Evolutionary conservation across 306 rosid species (phyloP).

Genomic region (Castanopsis chinensis): DNA sequence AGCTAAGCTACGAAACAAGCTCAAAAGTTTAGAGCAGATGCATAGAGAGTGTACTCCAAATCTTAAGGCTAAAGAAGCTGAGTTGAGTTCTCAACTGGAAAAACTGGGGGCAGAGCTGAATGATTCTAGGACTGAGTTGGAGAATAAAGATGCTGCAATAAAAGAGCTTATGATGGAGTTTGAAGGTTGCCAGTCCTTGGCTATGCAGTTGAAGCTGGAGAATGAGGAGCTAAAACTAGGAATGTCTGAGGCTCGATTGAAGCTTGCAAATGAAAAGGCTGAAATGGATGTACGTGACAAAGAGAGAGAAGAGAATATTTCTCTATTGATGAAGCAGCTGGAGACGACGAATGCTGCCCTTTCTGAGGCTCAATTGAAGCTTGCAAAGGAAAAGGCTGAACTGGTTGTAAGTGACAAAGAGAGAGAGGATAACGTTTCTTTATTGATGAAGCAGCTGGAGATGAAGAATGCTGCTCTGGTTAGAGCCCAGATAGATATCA

Average conservation of each 20-base stretch:
- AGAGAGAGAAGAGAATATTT: slow-evolving; percentile 39
- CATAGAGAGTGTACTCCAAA: slow-evolving; percentile 48
- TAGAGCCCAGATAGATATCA: slow-evolving; percentile 26
- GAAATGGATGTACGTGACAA: slow-evolving; percentile 38
- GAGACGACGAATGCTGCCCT: slow-evolving; percentile 42
- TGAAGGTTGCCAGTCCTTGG: slow-evolving; percentile 43
- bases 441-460: slow-evolving; percentile 62
- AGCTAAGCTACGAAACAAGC: slow-evolving; percentile 58
- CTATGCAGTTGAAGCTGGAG: slow-evolving; percentile 56
- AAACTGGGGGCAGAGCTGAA: slow-evolving; percentile 37
- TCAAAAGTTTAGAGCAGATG: slow-evolving; percentile 50
- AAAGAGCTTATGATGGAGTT: slow-evolving; percentile 48
- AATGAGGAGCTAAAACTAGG: slow-evolving; percentile 69
- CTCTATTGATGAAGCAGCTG: slow-evolving; percentile 53
- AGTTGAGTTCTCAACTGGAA: slow-evolving; percentile 43
- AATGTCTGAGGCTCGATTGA: slow-evolving; percentile 58
- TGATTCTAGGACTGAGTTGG: slow-evolving; percentile 38
- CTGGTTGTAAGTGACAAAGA: slow-evolving; percentile 34
- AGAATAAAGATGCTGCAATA: slow-evolving; percentile 37
- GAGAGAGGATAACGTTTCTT: slow-evolving; percentile 36
- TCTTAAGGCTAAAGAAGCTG: slow-evolving; percentile 60
- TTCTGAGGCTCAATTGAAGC: slow-evolving; percentile 47
- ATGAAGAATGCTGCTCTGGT: slow-evolving; percentile 36
- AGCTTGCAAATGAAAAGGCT: slow-evolving; percentile 33
- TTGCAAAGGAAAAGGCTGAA: slow-evolving; percentile 35